Evolutionary conservation across 176 grass and related monocot genomes (phyloP).

Genomic region (Triticum dicoccoides): DNA sequence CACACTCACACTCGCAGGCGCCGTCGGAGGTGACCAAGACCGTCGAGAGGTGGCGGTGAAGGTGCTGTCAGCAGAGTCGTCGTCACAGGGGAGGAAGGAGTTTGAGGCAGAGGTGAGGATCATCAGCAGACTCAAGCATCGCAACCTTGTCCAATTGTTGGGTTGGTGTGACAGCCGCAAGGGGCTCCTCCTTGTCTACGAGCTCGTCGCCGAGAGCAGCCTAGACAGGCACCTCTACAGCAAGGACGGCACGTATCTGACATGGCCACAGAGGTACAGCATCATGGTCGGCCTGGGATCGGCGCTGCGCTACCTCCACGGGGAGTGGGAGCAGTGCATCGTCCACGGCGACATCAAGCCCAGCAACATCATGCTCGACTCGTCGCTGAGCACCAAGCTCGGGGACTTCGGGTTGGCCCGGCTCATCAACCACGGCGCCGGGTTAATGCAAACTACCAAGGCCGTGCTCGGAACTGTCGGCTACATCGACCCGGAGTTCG

Average conservation of each 20-base stretch:
- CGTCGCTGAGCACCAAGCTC: neutral
- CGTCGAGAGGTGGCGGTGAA: neutral
- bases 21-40: neutral
- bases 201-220: neutral
- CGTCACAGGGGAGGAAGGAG: neutral
- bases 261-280: neutral
- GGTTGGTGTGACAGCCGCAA: neutral
- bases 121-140: neutral
- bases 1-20: too few species aligned
- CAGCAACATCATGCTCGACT: neutral
- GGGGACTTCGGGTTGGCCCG: neutral
- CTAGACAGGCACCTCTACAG: neutral
- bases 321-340: neutral
- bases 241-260: neutral
- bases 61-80: neutral
- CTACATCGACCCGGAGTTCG: neutral
- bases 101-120: neutral
- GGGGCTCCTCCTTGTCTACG: neutral
- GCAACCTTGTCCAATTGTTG: neutral
- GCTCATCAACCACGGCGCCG: neutral
- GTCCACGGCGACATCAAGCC: neutral
- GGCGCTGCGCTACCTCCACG: neutral
- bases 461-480: neutral
- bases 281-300: neutral
- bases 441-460: neutral